Evolutionary conservation across 768 basidiomycete genomes (phyloP), one percentile per base, ranked within the genome.

Genomic region (Collybia sp.): DNA sequence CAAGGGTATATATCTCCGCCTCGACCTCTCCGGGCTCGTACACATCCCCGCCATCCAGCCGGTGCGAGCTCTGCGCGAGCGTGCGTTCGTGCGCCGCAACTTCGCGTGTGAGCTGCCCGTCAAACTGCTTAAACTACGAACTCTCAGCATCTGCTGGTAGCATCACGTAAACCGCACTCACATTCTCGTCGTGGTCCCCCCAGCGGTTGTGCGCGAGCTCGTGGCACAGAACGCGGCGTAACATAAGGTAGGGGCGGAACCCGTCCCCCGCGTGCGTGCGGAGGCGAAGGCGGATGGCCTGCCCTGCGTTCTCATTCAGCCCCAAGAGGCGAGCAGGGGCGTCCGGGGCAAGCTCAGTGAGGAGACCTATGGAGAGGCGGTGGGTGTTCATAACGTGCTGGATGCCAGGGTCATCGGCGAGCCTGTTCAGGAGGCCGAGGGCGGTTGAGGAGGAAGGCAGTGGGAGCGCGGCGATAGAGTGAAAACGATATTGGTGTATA

Each of bases 311-410:
- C 40, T 74, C 73, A 54, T 89, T 89, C 33, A 87, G 68, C 0
- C 88, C 88, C 2, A 87, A 70, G 9, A 89, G 61, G 20, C 77
- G 67, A 0, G 86, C 85, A 47, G 83, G 74, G 56, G 88, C 86
- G 47, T 86, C 85, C 0, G 87, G 87, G 12, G 85, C 86, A 13
- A 90, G 77, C 62, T 90, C 87, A 1, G 86, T 88, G 37, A 89
- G 67, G 2, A 83, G 49, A 0, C 82, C 81, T 5, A 90, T 85
- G 0, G 79, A 70, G 52, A 87, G 82, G 48, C 78, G 60, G 61
- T 90, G 85, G 49, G 69, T 70, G 51, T 73, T 75, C 87, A 90
- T 88, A 46, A 90, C 59, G 58, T 85, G 79, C 16, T 62, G 67
- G 40, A 88, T 83, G 0, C 83, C 85, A 4, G 82, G 79, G 54